Evolutionary conservation across 176 grass and related monocot genomes (phyloP), one percentile per base, ranked within the genome.

Genomic region (Calamus simplicifolius): DNA sequence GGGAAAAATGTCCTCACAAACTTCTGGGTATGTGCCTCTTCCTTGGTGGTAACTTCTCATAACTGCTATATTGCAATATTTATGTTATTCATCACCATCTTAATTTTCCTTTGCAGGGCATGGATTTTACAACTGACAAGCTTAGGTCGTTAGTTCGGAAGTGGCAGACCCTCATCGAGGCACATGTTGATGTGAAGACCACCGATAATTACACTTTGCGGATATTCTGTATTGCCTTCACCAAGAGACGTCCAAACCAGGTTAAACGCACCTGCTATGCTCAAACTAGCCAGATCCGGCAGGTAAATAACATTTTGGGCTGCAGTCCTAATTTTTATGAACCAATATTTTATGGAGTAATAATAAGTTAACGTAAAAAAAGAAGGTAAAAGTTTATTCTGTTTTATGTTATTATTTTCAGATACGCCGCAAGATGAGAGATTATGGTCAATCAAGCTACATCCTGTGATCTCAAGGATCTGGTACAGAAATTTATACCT

Each of bases 211-310:
- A 93, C 49, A 93, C 82, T 51, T 53, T 87, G 19, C 66, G 83
- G 3, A 51, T 93, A 29, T 87, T 93, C 70, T 93, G 89, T 52
- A 87, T 93, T 31, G 89, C 59, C 2, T 93, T 93, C 69, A 93
- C 89, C 2, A 93, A 74, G 63, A 84, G 89, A 43, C 62, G 89
- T 3, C 73, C 73, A 1, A 93, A 93, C 15, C 84, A 87, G 61
- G 84, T 93, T 17, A 93, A 93, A 23, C 80, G 89, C 1, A 87
- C 89, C 49, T 87, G 84, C 58, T 93, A 93, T 62, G 89, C 89
- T 14, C 89, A 93, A 48, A 76, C 78, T 4, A 87, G 84, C 67
- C 89, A 93, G 62, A 87, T 93, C 8, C 55, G 83, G 62, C 89
- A 93, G 80, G 89, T 93, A 70, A 68, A 61, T 18, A 43, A 19